phyloP scores from a whole-genome alignment of 768 basidiomycete genomes.

The Lactifluus volemus region DNA sequence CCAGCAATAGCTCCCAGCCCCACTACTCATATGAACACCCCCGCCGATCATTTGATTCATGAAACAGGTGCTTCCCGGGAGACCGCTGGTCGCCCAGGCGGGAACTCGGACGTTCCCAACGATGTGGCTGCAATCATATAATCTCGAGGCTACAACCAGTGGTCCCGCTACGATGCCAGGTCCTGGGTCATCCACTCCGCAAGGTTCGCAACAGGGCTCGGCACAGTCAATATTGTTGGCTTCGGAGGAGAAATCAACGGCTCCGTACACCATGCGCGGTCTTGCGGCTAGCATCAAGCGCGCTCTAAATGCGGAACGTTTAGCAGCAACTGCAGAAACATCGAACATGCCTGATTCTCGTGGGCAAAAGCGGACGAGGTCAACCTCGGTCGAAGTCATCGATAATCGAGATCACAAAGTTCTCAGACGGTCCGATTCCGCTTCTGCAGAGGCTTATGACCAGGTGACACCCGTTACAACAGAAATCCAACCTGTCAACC shows the following conservation, averaged over 20 bases:
- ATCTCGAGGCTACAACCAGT: neutral
- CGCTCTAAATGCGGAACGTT: conserved; percentile 11
- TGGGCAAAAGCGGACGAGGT: neutral
- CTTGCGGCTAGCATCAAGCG: conserved; percentile 15
- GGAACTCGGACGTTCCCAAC: neutral
- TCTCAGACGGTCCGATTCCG: neutral
- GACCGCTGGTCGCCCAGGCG: neutral
- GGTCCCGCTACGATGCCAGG: neutral
- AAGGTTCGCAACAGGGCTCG: neutral
- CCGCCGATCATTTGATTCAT: neutral
- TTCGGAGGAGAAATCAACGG: conserved; percentile 1
- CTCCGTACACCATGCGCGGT: conserved; percentile 7
- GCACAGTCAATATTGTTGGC: conserved; percentile 7
- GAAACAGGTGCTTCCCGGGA: neutral
- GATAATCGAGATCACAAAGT: neutral
- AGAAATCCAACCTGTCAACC: neutral
- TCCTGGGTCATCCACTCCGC: neutral
- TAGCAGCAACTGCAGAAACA: neutral
- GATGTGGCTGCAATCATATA: neutral
- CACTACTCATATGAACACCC: neutral
- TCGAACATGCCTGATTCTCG: neutral
- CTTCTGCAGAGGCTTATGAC: neutral
- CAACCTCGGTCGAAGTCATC: neutral
- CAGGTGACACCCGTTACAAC: neutral
- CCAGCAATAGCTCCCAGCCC: neutral